Base-by-base conservation (phyloP, 306 rosid species). In the Boehmeria nivea region DNA sequence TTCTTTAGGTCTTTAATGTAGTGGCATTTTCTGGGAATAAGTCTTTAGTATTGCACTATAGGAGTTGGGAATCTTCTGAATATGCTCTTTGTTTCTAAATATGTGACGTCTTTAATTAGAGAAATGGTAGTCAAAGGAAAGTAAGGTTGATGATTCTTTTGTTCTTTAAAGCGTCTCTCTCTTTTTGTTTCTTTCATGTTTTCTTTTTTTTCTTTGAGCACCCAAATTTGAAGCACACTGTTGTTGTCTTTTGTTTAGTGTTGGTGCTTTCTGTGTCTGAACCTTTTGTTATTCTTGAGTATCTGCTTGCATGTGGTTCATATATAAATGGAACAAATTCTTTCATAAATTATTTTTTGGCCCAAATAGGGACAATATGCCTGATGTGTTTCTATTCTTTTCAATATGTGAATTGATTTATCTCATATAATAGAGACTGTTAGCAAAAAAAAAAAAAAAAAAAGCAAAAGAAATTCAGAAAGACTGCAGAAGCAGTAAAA, bases 251-350 rank as follows among this genome's bases (percentile, higher is more conserved):
- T 33, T 16, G 26, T 19, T 56, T 13, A 21, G 16, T 56, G 46
- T 37, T 12, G 34, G 2, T 21, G 26, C 34, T 22, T 37, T 39
- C 48, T 21, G 48, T 20, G 6, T 21, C 48, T 57, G 61, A 8
- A 0, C n/a, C 16, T 38, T 54, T 19, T 34, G 14, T 19, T 18
- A 34, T 54, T 11, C 12, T 6, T 12, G 16, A 1, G 10, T 34
- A 54, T 36, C 16, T 18, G 60, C 9, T 36, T 57, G 33, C 46
- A 37, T 57, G 61, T 39, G 36, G 27, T 57, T 23, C 21, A 37
- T 22, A 21, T 9, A 18, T 5, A 54, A 1, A n/a, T 31, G 12
- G 25, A 53, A 1, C n/a, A 8, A 15, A n/a, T 18, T 16, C 39
- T 12, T 26, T 3, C 23, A 53, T 4, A 28, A 31, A 31, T 31